Conservation (phyloP, 805 yeast species). For the Hanseniaspora meyeri region DNA sequence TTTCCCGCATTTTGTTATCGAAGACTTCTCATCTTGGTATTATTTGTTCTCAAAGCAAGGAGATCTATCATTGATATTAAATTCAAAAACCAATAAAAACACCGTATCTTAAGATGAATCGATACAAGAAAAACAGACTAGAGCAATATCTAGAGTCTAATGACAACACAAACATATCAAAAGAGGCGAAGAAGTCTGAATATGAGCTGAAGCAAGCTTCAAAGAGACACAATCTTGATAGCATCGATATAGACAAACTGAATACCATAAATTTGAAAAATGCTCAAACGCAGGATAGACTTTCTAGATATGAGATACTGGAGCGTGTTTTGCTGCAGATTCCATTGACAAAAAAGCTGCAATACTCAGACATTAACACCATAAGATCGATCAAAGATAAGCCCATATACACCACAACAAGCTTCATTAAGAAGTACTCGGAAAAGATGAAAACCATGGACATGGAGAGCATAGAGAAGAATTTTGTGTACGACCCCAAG, state of each 20-base stretch:
- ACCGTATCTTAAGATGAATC: background rate
- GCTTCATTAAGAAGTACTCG: constrained; percentile 27
- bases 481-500: constrained; percentile 44
- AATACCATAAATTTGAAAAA: background rate
- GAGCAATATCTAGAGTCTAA: constrained; percentile 8
- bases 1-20: too few relatives aligned
- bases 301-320: constrained; percentile 1
- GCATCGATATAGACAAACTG: constrained; percentile 17
- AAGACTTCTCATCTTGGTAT: too few relatives aligned
- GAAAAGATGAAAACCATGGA: constrained; percentile 27
- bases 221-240: constrained; percentile 9
- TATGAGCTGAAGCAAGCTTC: constrained; percentile 11
- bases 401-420: constrained; percentile 48
- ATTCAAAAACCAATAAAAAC: too few relatives aligned
- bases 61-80: too few relatives aligned
- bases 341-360: constrained; percentile 20
- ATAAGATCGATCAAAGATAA: constrained; percentile 62
- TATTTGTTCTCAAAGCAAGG: too few relatives aligned
- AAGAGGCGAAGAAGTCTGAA: constrained; percentile 20
- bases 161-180: constrained; percentile 14
- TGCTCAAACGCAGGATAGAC: background rate
- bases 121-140: constrained; percentile 7
- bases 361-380: constrained; percentile 25
- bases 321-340: constrained; percentile 3
- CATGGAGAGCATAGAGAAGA: constrained; percentile 28